phyloP scores from a whole-genome alignment of 176 grass and related monocot genomes.

The Lolium perenne region DNA sequence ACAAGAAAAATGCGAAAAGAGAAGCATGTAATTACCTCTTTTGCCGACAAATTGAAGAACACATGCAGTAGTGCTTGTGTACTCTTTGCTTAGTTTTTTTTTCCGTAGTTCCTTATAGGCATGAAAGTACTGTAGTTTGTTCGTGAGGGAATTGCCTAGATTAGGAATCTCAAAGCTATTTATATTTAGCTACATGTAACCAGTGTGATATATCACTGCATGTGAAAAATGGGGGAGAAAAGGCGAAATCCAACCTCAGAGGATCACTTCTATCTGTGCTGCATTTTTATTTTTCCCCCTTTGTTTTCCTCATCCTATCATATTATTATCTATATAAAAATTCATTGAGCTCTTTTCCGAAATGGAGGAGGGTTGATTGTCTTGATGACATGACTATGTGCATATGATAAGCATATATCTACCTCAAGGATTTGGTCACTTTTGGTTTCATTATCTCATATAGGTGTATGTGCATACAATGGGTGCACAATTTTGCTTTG shows the following conservation, averaged over 20 bases:
- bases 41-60: background rate
- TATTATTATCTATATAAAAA: conserved; percentile 1
- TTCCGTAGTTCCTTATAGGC: background rate
- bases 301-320: background rate
- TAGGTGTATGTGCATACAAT: background rate
- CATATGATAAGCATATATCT: background rate
- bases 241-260: conserved; percentile 39
- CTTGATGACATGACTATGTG: background rate
- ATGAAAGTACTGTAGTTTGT: background rate
- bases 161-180: conserved; percentile 37
- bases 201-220: conserved; percentile 51
- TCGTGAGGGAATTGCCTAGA: background rate
- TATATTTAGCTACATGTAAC: conserved; percentile 40
- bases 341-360: background rate
- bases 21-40: background rate
- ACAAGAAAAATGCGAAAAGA: background rate
- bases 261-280: conserved; percentile 20
- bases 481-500: background rate
- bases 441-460: background rate
- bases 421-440: background rate
- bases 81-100: conserved; percentile 16
- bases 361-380: background rate
- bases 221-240: conserved; percentile 39
- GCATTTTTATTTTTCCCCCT: background rate
- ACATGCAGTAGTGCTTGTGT: background rate